Conservation (phyloP, 495 filamentous ascomycete genomes). For the Monascus purpureus region DNA sequence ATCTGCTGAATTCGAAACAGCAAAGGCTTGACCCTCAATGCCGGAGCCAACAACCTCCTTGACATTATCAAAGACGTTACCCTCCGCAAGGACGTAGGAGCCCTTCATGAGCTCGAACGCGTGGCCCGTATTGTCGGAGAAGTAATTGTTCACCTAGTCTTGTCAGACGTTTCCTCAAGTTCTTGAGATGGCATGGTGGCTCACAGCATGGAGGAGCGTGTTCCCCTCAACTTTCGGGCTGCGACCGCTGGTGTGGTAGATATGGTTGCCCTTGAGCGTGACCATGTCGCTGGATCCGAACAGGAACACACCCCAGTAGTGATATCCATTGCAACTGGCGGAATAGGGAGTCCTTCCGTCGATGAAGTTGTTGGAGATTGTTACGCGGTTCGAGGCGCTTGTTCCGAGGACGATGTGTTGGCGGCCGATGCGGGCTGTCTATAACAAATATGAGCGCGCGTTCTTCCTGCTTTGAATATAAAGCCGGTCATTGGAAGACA, state of each 20-base stretch:
- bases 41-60: constrained; percentile 11
- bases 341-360: constrained; percentile 25
- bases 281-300: constrained; percentile 25
- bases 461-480: not conserved
- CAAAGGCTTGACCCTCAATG: constrained; percentile 28
- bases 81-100: constrained; percentile 39
- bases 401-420: constrained; percentile 33
- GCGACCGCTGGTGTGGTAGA: constrained; percentile 31
- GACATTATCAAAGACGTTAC: constrained; percentile 46
- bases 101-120: constrained; percentile 40
- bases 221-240: constrained; percentile 28
- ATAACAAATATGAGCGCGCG: too few relatives aligned
- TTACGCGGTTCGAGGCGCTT: constrained; percentile 25
- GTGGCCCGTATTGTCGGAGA: constrained; percentile 36
- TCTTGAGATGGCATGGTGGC: too few relatives aligned
- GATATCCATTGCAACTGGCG: constrained; percentile 29
- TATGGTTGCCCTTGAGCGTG: constrained; percentile 34
- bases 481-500: not conserved
- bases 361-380: constrained; percentile 33
- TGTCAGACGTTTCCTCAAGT: too few relatives aligned
- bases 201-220: constrained; percentile 34
- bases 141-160: too few relatives aligned
- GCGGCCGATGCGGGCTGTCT: constrained; percentile 32
- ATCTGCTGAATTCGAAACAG: too few relatives aligned
- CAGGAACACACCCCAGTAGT: constrained; percentile 34